Base-by-base conservation (phyloP, 176 grass and related monocot genomes). In the Secale cereale region DNA sequence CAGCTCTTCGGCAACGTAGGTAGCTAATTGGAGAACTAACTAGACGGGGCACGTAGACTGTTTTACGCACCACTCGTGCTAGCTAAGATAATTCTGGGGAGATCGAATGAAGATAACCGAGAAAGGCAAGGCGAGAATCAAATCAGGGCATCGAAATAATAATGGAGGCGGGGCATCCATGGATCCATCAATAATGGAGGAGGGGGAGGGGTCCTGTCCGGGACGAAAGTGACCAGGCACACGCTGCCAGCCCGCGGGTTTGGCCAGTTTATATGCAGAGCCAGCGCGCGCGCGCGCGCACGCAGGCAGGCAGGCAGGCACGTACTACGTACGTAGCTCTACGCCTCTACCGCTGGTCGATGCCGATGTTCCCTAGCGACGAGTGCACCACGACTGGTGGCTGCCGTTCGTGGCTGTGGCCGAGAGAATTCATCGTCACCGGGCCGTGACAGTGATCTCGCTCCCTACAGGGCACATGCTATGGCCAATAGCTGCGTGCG, bases 131-230 rank as follows among this genome's bases (percentile, higher is more conserved):
- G 30, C 30, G 4, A 25, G 40, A 33, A 84, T 61, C 85, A 50
- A 56, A 87, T 60, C 68, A 31, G n/a, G 41, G 72, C 60, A 80
- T 83, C 81, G 60, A 80, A 91, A 84, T 91, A 91, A 84, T 91
- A 84, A 87, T 91, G 60, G 81, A 79, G 32, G 28, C 15, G 19
- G 16, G 23, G 79, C 78, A 59, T 86, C 83, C 31, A 39, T n/a
- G 5, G 14, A 85, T 59, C 41, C 31, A 59, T 39, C 88, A 87
- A 83, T 83, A 87, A 83, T 86, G 67, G 85, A 29, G 30, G 61
- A 26, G 13, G 8, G 8, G 22, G 1, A 12, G 20, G 70, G 80
- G 65, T 25, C 41, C 65, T 10, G 81, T 62, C 32, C 7, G n/a
- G 65, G 41, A 83, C 17, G 85, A 83, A 33, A 84, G 75, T 75